A percentile compares a stretch with the other conserved stretches of the same genome.
phyloP scores from a whole-genome alignment of 139 green algal species.

The Spirogloea muscicola region DNA sequence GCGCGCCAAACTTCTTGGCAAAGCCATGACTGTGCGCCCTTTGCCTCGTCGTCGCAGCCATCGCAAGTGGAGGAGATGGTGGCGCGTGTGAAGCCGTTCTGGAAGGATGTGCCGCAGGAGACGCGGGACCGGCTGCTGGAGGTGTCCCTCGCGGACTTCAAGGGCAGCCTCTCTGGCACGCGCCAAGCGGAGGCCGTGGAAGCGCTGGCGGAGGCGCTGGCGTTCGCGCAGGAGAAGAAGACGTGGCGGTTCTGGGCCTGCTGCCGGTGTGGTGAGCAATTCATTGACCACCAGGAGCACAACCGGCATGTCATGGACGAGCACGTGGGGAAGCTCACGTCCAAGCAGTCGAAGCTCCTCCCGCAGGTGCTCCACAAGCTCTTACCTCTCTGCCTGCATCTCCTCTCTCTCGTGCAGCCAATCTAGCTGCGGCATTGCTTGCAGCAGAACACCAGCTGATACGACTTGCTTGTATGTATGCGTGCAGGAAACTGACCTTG shows the following conservation, averaged over 20 bases:
- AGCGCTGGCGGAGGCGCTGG: slow-evolving; percentile 8
- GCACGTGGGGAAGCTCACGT: slow-evolving; percentile 22
- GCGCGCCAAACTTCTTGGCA: no score
- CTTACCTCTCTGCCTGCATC: no score
- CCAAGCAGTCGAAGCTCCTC: slow-evolving; percentile 12
- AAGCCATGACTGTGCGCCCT: no score
- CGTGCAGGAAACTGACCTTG: slow-evolving; percentile 4
- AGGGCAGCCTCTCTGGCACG: not conserved
- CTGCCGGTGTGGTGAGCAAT: slow-evolving; percentile 12
- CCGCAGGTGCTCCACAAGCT: no score
- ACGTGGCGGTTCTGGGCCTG: slow-evolving; percentile 28
- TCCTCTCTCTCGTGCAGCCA: no score
- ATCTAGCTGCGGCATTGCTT: no score
- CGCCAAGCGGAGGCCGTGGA: not conserved
- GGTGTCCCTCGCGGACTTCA: slow-evolving; percentile 11
- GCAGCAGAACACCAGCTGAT: no score
- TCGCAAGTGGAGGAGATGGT: slow-evolving; percentile 4
- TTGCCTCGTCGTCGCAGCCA: no score
- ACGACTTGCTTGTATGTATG: no score
- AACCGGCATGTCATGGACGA: slow-evolving; percentile 4
- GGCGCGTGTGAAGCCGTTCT: slow-evolving; percentile 16
- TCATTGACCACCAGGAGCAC: slow-evolving; percentile 11
- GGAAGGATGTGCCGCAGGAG: not conserved
- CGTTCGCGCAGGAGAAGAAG: slow-evolving; percentile 21
- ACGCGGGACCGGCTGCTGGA: slow-evolving; percentile 11